These are phyloP conservation scores for Populus tremula DNA, from an alignment of 345 rosid species.

Conservation along the genomic window DNA sequence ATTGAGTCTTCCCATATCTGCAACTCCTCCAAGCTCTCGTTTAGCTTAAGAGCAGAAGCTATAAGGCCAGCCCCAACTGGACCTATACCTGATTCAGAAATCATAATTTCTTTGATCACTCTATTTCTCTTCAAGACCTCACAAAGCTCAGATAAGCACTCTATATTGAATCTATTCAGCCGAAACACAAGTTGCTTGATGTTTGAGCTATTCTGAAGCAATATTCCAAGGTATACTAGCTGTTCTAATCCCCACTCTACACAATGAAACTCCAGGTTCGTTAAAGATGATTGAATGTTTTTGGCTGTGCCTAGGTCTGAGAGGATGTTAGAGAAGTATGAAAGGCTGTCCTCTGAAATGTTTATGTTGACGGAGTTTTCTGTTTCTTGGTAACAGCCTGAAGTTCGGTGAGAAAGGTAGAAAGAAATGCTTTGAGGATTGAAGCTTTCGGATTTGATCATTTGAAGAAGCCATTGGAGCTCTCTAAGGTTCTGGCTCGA, in stretches of 20 bases:
- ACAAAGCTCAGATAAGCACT: conserved; percentile 56
- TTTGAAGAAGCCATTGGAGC: conserved; percentile 62
- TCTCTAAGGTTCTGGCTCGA: conserved; percentile 51
- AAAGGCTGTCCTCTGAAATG: conserved; percentile 41
- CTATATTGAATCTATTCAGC: conserved; percentile 48
- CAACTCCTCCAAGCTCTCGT: conserved; percentile 74
- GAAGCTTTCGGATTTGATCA: conserved; percentile 50
- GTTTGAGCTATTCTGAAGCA: conserved; percentile 53
- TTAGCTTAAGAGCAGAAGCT: conserved; percentile 64
- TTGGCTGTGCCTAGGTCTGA: conserved; percentile 45
- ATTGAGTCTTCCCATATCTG: conserved; percentile 97
- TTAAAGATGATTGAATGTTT: conserved; percentile 40
- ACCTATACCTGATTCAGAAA: conserved; percentile 56
- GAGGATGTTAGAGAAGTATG: conserved; percentile 51
- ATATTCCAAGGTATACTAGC: conserved; percentile 44
- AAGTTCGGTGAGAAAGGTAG: conserved; percentile 47
- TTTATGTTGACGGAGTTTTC: conserved; percentile 61
- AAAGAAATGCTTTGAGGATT: conserved; percentile 60
- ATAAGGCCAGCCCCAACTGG: conserved; percentile 55
- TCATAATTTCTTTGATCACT: conserved; percentile 57
- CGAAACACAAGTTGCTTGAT: conserved; percentile 63
- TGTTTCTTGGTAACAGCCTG: conserved; percentile 61
- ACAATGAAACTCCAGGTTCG: conserved; percentile 62
- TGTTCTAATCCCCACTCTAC: conserved; percentile 66
- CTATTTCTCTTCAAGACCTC: conserved; percentile 52